Evolutionary conservation across 805 yeast species (phyloP).

Genomic region (Hanseniaspora vineae): DNA sequence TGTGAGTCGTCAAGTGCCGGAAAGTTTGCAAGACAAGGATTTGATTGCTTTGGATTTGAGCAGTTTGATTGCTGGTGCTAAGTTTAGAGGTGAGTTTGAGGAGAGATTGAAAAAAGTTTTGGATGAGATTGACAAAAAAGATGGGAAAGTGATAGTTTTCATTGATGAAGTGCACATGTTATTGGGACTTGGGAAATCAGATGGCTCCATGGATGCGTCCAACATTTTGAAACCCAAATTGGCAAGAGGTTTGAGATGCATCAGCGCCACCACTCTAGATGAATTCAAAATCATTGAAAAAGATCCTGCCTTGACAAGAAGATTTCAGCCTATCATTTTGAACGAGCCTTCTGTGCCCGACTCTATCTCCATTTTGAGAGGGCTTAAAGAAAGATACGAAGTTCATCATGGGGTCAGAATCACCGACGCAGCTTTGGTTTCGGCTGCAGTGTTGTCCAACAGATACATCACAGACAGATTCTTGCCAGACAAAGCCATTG

Average conservation of each 20-base stretch:
- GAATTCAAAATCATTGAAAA: constrained; percentile 93
- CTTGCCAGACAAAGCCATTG: constrained; percentile 94
- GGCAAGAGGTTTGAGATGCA: constrained; percentile 88
- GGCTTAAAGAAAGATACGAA: constrained; percentile 86
- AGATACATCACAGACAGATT: constrained; percentile 86
- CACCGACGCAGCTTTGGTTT: constrained; percentile 81
- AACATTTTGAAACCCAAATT: constrained; percentile 85
- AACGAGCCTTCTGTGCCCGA: constrained; percentile 86
- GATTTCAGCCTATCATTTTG: constrained; percentile 80
- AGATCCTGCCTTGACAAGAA: constrained; percentile 89
- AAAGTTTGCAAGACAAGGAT: constrained; percentile 75
- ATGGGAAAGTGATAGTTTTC: constrained; percentile 67
- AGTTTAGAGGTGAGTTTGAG: constrained; percentile 92
- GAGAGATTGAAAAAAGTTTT: constrained; percentile 72
- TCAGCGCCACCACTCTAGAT: constrained; percentile 93
- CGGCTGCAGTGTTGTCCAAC: constrained; percentile 83
- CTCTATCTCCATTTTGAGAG: constrained; percentile 83
- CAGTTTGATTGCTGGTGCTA: constrained; percentile 85
- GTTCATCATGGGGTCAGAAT: constrained; percentile 97
- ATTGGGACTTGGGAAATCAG: constrained; percentile 83
- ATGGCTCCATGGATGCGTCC: constrained; percentile 93
- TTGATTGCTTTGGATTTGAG: constrained; percentile 81
- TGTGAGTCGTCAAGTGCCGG: constrained; percentile 86
- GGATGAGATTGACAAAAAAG: constrained; percentile 68
- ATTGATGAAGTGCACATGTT: constrained; percentile 86